Base-by-base conservation (phyloP, 768 basidiomycete genomes). In the Tremella yokohamensis region DNA sequence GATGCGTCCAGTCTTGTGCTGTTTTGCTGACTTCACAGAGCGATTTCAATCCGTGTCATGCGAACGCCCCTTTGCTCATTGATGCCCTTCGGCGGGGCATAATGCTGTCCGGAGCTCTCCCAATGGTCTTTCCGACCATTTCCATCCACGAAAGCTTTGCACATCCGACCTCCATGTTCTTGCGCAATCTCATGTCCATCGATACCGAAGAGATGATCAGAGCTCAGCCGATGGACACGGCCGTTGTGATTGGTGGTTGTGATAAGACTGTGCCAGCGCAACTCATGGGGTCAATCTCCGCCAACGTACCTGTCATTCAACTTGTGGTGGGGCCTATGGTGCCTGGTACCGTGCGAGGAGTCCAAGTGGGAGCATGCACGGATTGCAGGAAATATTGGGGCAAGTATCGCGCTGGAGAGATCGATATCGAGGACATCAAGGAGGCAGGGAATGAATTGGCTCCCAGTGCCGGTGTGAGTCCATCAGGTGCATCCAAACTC, bases 241-340 rank as follows among this genome's bases (percentile, higher is more conserved):
- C 69, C 8, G 62, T 73, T 18, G 50, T 58, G 6, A 56, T 67
- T 13, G 65, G 65, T 9, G 65, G 65, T 15, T 65, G 68, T 47
- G 69, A 70, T 37, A 66, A 73, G 59, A 70, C 70, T 19, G 70
- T 73, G 19, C 72, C 72, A 16, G 72, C 72, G 2, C 63, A 67
- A 40, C 66, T 73, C 18, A 73, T 73, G 72, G 72, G 68, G 1
- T 60, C 60, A n/a, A 61, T 72, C 15, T 63, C 66, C 13, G 71
- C 70, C 2, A 60, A 70, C 45, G 54, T 62, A 13, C 70, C 70
- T 0, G 59, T 57, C n/a, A 63, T 69, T 8, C 64, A 69, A 47
- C 65, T 71, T 11, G 69, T 72, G 4, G 60, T 58, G 13, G 68
- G 70, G 0, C 70, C 68, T 7, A 69, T 69, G 68, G 63, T 67